Percentiles rank a stretch among this genome's conserved stretches.
Evolutionary conservation across 208 protist genomes (phyloP).

Genomic region (Wallacemonas collosoma): DNA sequence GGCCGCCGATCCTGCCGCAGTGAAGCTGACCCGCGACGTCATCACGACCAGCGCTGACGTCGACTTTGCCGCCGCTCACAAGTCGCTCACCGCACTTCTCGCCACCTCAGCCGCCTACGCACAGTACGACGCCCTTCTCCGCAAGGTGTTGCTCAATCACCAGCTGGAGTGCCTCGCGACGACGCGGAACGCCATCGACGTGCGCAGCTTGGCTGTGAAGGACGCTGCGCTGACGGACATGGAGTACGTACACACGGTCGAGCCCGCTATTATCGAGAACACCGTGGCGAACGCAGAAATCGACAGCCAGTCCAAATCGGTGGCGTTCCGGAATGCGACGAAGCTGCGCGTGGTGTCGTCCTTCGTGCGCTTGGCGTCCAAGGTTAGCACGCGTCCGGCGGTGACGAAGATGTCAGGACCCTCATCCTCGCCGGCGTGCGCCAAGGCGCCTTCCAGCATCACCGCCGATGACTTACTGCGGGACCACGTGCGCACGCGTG

Average conservation of each 20-base stretch:
- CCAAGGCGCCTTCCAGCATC: constrained; percentile 23
- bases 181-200: constrained; percentile 45
- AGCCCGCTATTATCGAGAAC: constrained; percentile 68
- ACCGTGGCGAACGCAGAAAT: constrained; percentile 63
- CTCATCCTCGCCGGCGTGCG: constrained; percentile 16
- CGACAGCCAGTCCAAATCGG: constrained; percentile 61
- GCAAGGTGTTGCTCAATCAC: constrained; percentile 55
- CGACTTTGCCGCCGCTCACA: constrained; percentile 21
- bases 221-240: constrained; percentile 37
- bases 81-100: constrained; percentile 23
- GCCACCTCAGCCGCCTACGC: constrained; percentile 9
- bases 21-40: constrained; percentile 25
- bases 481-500: constrained; percentile 35
- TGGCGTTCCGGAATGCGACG: constrained; percentile 66
- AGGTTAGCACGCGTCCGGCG: constrained; percentile 25
- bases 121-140: constrained; percentile 35
- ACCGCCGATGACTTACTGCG: constrained; percentile 36
- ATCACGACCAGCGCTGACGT: constrained; percentile 14
- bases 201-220: constrained; percentile 42
- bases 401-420: constrained; percentile 26
- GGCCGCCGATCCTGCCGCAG: constrained; percentile 15
- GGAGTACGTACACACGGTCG: constrained; percentile 62
- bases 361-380: constrained; percentile 50
- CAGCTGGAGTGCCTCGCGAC: constrained; percentile 58
- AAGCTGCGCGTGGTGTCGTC: constrained; percentile 58